A percentile compares a stretch with the other conserved stretches of the same genome.
These are phyloP conservation scores for Puccinia polysora DNA, from an alignment of 1,284 basidiomycete genomes.

Conservation along the genomic window DNA sequence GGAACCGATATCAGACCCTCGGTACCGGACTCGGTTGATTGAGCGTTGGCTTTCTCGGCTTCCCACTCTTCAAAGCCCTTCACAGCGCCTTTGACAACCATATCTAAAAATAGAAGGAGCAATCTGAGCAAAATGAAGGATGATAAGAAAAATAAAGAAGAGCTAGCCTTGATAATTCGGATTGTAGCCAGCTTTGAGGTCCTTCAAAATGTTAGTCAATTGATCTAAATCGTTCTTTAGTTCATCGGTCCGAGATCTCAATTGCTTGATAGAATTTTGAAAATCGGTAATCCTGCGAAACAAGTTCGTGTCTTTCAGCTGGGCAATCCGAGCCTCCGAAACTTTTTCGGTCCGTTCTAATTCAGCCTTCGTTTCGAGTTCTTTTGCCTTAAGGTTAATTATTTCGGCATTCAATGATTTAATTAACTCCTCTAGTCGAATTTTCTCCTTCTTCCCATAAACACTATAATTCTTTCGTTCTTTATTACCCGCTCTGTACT, in stretches of 20 bases:
- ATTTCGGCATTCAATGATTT: conserved; percentile 58
- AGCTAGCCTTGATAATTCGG: conserved; percentile 76
- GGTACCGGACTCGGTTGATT: background rate
- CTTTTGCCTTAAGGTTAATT: conserved; percentile 57
- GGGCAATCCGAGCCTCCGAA: conserved; percentile 50
- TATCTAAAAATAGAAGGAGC: conserved; percentile 61
- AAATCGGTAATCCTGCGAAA: conserved; percentile 72
- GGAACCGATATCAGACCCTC: background rate
- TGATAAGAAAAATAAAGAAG: background rate
- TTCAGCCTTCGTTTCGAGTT: conserved; percentile 60
- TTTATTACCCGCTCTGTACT: conserved; percentile 70
- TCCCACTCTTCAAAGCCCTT: conserved; percentile 79
- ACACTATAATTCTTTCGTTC: conserved; percentile 81
- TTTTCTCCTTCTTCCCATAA: conserved; percentile 80
- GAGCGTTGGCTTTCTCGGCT: conserved; percentile 15
- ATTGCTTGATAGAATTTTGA: conserved; percentile 67
- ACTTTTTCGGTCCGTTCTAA: conserved; percentile 48
- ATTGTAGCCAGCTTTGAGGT: conserved; percentile 78
- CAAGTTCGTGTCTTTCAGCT: conserved; percentile 70
- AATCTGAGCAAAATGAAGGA: background rate
- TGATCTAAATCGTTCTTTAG: conserved; percentile 69
- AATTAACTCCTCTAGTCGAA: conserved; percentile 64
- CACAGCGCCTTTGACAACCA: conserved; percentile 95
- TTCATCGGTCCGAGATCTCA: conserved; percentile 67
- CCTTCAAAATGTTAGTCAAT: conserved; percentile 76